Conservation (phyloP, 768 basidiomycete species). For the Hericium alpestre region DNA sequence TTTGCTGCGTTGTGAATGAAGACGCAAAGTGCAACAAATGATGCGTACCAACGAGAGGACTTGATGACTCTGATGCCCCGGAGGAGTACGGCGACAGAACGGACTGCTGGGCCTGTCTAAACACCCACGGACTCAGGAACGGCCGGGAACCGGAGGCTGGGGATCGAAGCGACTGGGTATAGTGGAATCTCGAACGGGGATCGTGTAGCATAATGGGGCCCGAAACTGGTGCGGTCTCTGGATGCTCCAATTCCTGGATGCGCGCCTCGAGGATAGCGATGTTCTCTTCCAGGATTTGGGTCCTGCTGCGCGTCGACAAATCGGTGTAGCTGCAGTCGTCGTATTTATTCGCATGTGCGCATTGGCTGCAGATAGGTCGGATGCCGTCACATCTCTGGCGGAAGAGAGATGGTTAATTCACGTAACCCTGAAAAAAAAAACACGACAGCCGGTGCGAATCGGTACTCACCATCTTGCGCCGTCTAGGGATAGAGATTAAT, state of each 20-base stretch:
- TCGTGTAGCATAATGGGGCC: conserved; percentile 11
- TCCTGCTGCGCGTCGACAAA: conserved; percentile 46
- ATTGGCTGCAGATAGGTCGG: conserved; percentile 56
- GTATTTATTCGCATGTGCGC: conserved; percentile 41
- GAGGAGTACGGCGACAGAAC: not conserved
- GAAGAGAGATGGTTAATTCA: not conserved
- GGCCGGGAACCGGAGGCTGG: no score
- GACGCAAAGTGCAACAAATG: no score
- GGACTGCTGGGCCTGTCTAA: not conserved
- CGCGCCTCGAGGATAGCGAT: conserved; percentile 44
- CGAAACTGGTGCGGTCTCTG: not conserved
- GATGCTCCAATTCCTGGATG: conserved; percentile 21
- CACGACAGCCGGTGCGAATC: no score
- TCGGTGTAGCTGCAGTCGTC: conserved; percentile 67
- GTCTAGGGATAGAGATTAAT: not conserved
- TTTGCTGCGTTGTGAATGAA: not conserved
- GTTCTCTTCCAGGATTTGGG: conserved; percentile 48
- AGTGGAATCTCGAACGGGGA: conserved; percentile 7
- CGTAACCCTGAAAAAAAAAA: not conserved
- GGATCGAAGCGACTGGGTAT: not conserved
- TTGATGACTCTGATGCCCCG: conserved; percentile 3
- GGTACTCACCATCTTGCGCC: conserved; percentile 11
- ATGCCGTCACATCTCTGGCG: conserved; percentile 55
- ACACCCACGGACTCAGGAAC: not conserved
- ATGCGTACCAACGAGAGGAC: conserved; percentile 1